phyloP scores from a whole-genome alignment of 345 rosid species.

The Arabis hirsuta region DNA sequence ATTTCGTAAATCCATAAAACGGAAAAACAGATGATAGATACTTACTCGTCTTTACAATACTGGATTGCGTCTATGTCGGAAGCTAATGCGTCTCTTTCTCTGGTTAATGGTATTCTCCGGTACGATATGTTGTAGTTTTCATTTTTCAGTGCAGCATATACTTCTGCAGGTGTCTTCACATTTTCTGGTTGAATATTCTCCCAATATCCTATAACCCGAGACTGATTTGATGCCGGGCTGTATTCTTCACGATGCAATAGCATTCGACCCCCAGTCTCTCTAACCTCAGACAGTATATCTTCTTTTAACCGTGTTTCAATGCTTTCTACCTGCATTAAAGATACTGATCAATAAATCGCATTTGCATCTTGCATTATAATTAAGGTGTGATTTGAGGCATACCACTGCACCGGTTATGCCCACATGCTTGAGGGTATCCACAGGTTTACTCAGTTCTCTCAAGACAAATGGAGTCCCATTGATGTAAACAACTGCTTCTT shows the following conservation, averaged over 20 bases:
- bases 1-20: neutral
- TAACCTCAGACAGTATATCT: slow-evolving; percentile 79
- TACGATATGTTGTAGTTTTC: slow-evolving; percentile 73
- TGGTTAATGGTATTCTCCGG: slow-evolving; percentile 87
- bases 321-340: slow-evolving; percentile 72
- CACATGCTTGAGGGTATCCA: slow-evolving; percentile 88
- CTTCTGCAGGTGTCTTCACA: slow-evolving; percentile 93
- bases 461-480: slow-evolving; percentile 90
- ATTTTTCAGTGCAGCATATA: slow-evolving; percentile 69
- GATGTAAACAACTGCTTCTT: slow-evolving; percentile 95
- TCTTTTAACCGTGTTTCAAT: slow-evolving; percentile 89
- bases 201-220: slow-evolving; percentile 92
- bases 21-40: slow-evolving; percentile 20
- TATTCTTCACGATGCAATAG: slow-evolving; percentile 97
- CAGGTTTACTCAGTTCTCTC: slow-evolving; percentile 90
- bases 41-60: slow-evolving; percentile 75
- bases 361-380: slow-evolving; percentile 13
- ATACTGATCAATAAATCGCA: slow-evolving; percentile 21
- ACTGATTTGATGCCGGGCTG: slow-evolving; percentile 66
- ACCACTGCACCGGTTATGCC: slow-evolving; percentile 94
- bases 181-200: slow-evolving; percentile 80
- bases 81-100: slow-evolving; percentile 92
- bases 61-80: slow-evolving; percentile 90
- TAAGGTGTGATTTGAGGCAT: neutral
- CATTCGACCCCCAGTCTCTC: slow-evolving; percentile 77